Conservation (phyloP, 345 rosid species). For the Kernera saxatilis region DNA sequence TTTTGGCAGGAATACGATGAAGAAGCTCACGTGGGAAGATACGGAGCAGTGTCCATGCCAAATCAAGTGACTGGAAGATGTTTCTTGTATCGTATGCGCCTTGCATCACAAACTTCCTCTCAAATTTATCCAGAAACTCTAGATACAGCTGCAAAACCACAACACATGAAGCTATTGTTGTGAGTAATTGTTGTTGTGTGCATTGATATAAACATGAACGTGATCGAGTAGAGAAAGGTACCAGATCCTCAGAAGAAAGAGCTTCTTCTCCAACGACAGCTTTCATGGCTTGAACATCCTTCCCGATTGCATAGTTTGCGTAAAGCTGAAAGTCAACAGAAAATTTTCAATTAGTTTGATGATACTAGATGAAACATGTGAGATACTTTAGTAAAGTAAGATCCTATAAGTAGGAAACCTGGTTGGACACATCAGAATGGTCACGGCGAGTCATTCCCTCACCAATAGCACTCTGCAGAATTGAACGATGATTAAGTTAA, state of each 20-base stretch:
- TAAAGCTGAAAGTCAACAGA: slow-evolving; percentile 45
- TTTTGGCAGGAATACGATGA: slow-evolving; percentile 97
- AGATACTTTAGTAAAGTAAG: background rate
- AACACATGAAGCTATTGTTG: background rate
- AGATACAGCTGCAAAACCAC: slow-evolving; percentile 46
- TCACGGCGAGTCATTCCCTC: slow-evolving; percentile 98
- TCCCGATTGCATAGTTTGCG: slow-evolving; percentile 99
- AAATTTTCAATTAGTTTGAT: background rate
- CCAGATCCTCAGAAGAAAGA: slow-evolving; percentile 96
- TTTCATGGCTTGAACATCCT: slow-evolving; percentile 99
- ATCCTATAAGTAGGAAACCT: slow-evolving; percentile 8
- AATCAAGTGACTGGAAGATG: slow-evolving; percentile 93
- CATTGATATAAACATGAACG: background rate
- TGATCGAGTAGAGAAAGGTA: slow-evolving; percentile 11
- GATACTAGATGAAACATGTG: background rate
- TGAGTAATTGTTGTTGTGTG: background rate
- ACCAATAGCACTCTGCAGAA: slow-evolving; percentile 94
- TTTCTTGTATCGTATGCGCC: slow-evolving; percentile 99
- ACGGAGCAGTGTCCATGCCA: slow-evolving; percentile 96
- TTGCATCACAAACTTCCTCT: slow-evolving; percentile 91
- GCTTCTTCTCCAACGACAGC: slow-evolving; percentile 99
- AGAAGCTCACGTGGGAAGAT: slow-evolving; percentile 99
- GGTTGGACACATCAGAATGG: slow-evolving; percentile 97
- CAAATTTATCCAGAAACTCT: slow-evolving; percentile 96
- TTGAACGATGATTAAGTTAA: background rate